phyloP scores from a whole-genome alignment of 805 yeast genomes.

The Lipomyces kockii region DNA sequence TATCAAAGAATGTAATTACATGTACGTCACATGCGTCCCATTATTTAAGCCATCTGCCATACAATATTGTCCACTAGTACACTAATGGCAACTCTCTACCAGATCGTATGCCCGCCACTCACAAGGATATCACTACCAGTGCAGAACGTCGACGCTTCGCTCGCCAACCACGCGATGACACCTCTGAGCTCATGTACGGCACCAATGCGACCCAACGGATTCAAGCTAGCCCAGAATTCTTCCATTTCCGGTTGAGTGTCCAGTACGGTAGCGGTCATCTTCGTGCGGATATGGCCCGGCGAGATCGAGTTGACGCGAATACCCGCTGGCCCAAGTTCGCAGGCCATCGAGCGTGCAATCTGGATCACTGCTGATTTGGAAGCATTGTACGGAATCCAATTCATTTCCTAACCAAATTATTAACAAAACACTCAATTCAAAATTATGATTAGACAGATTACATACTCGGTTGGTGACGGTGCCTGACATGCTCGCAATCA shows the following conservation, averaged over 20 bases:
- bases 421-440: not conserved
- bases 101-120: slow-evolving; percentile 62
- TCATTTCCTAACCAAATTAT: slow-evolving; percentile 37
- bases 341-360: slow-evolving; percentile 66
- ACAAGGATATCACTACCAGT: slow-evolving; percentile 68
- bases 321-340: slow-evolving; percentile 69
- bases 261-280: slow-evolving; percentile 50
- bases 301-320: slow-evolving; percentile 72
- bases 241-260: slow-evolving; percentile 47
- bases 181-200: slow-evolving; percentile 68
- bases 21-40: too few relatives aligned
- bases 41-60: not conserved
- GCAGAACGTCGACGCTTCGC: slow-evolving; percentile 69
- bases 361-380: slow-evolving; percentile 74
- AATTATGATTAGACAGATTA: slow-evolving; percentile 44
- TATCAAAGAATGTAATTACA: too few relatives aligned
- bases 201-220: slow-evolving; percentile 69
- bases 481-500: slow-evolving; percentile 81
- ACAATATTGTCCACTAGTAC: not conserved
- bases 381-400: slow-evolving; percentile 58
- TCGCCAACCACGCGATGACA: slow-evolving; percentile 67
- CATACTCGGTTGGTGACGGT: slow-evolving; percentile 75
- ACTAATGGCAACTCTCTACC: slow-evolving; percentile 14
- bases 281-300: slow-evolving; percentile 71
- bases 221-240: slow-evolving; percentile 50